These are phyloP conservation scores for Xylariaceae sp. DNA, from an alignment of 2,329 filamentous ascomycete species.

Conservation along the genomic window DNA sequence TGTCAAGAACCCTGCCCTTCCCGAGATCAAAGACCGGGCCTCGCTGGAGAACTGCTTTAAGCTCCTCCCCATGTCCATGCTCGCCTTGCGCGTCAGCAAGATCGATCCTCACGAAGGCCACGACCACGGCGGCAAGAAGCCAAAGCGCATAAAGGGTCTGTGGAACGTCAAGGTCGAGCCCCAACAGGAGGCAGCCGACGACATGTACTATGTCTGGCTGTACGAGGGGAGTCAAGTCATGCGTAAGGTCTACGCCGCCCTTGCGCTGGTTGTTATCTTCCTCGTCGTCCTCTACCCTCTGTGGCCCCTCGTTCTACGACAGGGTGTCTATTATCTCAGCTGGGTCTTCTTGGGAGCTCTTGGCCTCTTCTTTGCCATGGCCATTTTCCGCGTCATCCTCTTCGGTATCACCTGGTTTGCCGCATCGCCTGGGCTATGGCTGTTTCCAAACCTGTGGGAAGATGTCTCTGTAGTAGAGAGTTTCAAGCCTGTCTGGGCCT, in stretches of 20 bases:
- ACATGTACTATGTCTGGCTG: conserved; percentile 95
- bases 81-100: conserved; percentile 87
- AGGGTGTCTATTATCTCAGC: conserved; percentile 95
- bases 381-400: conserved; percentile 91
- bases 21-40: conserved; percentile 81
- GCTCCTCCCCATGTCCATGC: conserved; percentile 87
- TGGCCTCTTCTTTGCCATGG: conserved; percentile 94
- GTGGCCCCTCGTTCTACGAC: conserved; percentile 86
- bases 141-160: conserved; percentile 89
- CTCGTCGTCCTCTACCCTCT: conserved; percentile 91
- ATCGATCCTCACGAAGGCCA: conserved; percentile 75
- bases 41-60: conserved; percentile 94
- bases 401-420: conserved; percentile 91
- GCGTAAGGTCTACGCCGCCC: conserved; percentile 84
- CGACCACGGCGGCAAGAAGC: conserved; percentile 66
- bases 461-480: conserved; percentile 98
- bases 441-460: conserved; percentile 97
- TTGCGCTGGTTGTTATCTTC: conserved; percentile 81
- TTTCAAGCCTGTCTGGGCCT: conserved; percentile 94
- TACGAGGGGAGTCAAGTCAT: conserved; percentile 94
- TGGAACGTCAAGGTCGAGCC: conserved; percentile 97
- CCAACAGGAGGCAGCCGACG: conserved; percentile 83
- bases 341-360: conserved; percentile 90
- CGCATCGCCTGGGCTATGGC: conserved; percentile 85
- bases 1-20: conserved; percentile 85